These are phyloP conservation scores for Waltergamsia citrina DNA, from an alignment of 2,329 filamentous ascomycete genomes.

Conservation along the genomic window DNA sequence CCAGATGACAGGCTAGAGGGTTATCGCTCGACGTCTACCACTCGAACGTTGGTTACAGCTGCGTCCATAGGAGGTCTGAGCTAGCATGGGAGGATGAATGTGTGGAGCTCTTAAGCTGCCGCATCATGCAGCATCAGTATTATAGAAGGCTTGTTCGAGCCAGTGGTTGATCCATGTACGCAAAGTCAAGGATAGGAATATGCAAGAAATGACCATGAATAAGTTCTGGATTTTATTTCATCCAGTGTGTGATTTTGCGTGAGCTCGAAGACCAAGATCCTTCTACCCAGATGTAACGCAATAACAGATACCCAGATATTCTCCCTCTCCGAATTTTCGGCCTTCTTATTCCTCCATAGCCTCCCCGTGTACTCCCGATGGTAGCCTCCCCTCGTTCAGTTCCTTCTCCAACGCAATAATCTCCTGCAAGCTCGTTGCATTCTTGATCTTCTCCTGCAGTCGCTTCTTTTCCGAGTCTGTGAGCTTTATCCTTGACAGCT, in stretches of 20 bases:
- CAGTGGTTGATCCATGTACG: too few species aligned
- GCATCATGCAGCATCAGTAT: too few species aligned
- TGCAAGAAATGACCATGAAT: too few species aligned
- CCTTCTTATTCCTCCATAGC: conserved; percentile 49
- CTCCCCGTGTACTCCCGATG: conserved; percentile 48
- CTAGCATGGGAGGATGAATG: background rate
- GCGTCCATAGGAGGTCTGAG: background rate
- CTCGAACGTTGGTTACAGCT: too few species aligned
- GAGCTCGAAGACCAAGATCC: too few species aligned
- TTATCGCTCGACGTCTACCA: background rate
- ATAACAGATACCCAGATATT: too few species aligned
- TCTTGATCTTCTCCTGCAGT: conserved; percentile 78
- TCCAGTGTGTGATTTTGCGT: too few species aligned
- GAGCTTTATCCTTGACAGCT: conserved; percentile 70
- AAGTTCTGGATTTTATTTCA: too few species aligned
- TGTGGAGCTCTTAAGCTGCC: background rate
- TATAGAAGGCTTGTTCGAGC: too few species aligned
- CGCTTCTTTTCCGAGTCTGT: conserved; percentile 82
- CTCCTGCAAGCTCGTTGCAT: conserved; percentile 82
- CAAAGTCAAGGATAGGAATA: too few species aligned
- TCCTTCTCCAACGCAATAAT: conserved; percentile 87
- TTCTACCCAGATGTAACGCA: too few species aligned
- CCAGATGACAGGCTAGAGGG: conserved; percentile 45
- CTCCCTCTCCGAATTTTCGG: background rate
- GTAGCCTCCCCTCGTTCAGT: conserved; percentile 79